These are phyloP conservation scores for Oryza longistaminata DNA, from an alignment of 176 grass and related monocot species.

Conservation along the genomic window DNA sequence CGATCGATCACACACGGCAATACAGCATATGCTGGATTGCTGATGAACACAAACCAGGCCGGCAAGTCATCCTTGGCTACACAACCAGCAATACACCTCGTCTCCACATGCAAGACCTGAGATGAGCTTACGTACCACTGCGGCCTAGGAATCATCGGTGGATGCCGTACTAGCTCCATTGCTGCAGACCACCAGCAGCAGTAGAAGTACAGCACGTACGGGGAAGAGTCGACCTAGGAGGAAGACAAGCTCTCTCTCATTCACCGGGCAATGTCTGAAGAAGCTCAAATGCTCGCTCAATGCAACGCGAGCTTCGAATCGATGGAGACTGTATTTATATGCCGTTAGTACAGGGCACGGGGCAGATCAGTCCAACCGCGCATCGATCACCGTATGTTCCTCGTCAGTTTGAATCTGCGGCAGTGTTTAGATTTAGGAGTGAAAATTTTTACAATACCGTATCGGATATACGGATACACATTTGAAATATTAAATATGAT, in stretches of 20 bases:
- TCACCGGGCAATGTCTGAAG: neutral
- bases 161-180: neutral
- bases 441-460: too few relatives aligned
- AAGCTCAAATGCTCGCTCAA: neutral
- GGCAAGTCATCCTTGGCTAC: conserved; percentile 99
- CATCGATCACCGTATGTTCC: neutral
- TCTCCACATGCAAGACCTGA: conserved; percentile 63
- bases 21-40: neutral
- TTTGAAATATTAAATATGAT: too few relatives aligned
- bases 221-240: neutral
- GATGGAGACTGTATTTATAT: neutral
- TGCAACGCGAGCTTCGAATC: neutral
- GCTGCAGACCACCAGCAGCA: neutral
- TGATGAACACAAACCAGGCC: conserved; percentile 11
- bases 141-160: neutral
- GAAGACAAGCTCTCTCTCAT: neutral
- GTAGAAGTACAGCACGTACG: neutral
- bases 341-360: neutral
- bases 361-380: neutral
- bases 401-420: neutral
- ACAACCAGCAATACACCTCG: conserved; percentile 56
- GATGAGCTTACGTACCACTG: conserved; percentile 33
- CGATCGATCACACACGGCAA: neutral
- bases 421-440: too few relatives aligned
- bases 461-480: too few relatives aligned